Percentiles rank a stretch among this genome's conserved stretches.
These are phyloP conservation scores for Malus hybrid DNA, from an alignment of 331 rosid genomes.

Conservation along the genomic window DNA sequence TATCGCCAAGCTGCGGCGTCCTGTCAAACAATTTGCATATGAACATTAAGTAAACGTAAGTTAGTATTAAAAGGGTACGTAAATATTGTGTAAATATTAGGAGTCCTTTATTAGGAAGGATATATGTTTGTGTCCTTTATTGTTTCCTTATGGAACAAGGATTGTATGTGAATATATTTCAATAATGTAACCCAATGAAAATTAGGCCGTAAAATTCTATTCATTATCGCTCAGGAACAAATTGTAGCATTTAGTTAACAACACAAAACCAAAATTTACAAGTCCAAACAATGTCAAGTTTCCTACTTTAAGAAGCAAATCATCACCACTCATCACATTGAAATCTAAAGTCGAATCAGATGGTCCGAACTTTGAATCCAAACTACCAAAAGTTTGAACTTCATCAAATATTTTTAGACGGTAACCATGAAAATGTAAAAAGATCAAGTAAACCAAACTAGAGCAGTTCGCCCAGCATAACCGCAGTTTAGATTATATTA, in stretches of 20 bases:
- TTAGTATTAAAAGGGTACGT: too few species aligned
- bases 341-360: background rate
- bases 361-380: background rate
- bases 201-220: too few species aligned
- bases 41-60: background rate
- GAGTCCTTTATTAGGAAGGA: too few species aligned
- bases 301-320: background rate
- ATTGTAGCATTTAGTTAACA: background rate
- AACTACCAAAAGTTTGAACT: background rate
- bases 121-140: too few species aligned
- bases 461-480: background rate
- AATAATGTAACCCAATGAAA: too few species aligned
- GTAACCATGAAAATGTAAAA: background rate
- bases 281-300: background rate
- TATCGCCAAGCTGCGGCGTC: slow-evolving; percentile 20
- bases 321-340: background rate
- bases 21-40: slow-evolving; percentile 18
- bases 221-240: background rate
- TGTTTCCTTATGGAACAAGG: too few species aligned
- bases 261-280: background rate
- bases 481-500: too few species aligned
- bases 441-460: background rate
- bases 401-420: too few species aligned
- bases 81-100: too few species aligned
- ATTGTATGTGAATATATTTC: too few species aligned